These are phyloP conservation scores for Heliamphora exappendiculata DNA, from an alignment of 148 eudicot species.

Conservation along the genomic window DNA sequence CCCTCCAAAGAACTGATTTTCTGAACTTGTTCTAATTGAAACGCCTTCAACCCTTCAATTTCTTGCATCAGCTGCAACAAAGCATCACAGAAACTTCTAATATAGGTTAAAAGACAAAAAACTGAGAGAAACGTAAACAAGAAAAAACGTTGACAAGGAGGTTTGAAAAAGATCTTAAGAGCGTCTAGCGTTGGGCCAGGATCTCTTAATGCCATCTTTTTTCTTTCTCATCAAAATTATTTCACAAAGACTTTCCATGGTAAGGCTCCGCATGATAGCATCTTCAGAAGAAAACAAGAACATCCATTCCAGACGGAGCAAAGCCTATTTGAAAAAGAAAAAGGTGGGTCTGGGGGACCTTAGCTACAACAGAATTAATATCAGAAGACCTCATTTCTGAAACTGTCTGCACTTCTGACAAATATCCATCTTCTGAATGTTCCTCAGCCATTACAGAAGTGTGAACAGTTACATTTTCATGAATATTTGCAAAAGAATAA, in stretches of 20 bases:
- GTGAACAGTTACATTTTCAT: background rate
- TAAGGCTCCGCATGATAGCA: too few species aligned
- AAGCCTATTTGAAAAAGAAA: too few species aligned
- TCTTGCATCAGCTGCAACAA: conserved; percentile 41
- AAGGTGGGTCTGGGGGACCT: too few species aligned
- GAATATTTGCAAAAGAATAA: conserved; percentile 23
- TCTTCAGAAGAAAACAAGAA: too few species aligned
- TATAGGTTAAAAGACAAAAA: background rate
- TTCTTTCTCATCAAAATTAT: too few species aligned
- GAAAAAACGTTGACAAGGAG: background rate
- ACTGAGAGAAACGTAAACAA: conserved; percentile 1
- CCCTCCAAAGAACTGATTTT: conserved; percentile 39
- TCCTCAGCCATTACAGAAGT: background rate
- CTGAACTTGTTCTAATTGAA: conserved; percentile 31
- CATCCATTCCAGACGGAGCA: too few species aligned
- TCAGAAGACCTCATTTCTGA: conserved; percentile 22
- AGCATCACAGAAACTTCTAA: background rate
- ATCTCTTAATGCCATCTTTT: too few species aligned
- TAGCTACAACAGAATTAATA: conserved; percentile 23
- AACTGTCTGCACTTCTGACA: conserved; percentile 10
- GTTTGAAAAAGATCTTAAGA: background rate
- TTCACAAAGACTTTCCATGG: too few species aligned
- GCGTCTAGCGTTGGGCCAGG: too few species aligned
- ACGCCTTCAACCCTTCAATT: conserved; percentile 38
- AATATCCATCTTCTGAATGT: conserved; percentile 4